A percentile compares a stretch with the other conserved stretches of the same genome.
phyloP scores from a whole-genome alignment of 2,329 filamentous ascomycete species.

The Metarhizium robertsii region DNA sequence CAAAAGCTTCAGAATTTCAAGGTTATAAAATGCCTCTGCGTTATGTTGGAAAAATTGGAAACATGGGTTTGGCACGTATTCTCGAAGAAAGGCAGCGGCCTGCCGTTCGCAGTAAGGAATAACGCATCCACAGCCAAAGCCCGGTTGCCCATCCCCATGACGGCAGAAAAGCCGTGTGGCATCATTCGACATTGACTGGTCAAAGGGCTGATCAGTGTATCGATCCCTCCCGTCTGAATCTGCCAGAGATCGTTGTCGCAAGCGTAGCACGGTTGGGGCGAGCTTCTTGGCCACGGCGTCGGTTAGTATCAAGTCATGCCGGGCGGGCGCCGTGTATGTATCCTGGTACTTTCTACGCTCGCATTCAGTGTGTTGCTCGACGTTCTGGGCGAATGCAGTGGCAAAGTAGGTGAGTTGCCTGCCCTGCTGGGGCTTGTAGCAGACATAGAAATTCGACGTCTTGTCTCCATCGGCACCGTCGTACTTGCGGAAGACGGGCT shows the following conservation, averaged over 20 bases:
- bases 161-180: no score
- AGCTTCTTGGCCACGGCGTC: not conserved
- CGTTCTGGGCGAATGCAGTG: not conserved
- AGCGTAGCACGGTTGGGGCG: not conserved
- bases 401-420: not conserved
- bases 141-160: no score
- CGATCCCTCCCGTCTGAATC: not conserved
- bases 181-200: no score
- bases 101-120: not conserved
- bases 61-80: not conserved
- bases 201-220: not conserved
- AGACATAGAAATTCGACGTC: not conserved
- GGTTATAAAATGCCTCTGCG: not conserved
- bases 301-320: not conserved
- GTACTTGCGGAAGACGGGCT: not conserved
- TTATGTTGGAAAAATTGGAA: not conserved
- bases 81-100: not conserved
- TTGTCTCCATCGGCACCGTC: not conserved
- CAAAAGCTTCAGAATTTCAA: not conserved
- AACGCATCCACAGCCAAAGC: not conserved
- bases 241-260: not conserved
- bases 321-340: not conserved
- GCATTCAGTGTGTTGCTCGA: not conserved
- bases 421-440: not conserved
- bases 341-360: not conserved